Evolutionary conservation across 2,329 filamentous ascomycete species (phyloP).

Genomic region (Proliferodiscus dingleyae): DNA sequence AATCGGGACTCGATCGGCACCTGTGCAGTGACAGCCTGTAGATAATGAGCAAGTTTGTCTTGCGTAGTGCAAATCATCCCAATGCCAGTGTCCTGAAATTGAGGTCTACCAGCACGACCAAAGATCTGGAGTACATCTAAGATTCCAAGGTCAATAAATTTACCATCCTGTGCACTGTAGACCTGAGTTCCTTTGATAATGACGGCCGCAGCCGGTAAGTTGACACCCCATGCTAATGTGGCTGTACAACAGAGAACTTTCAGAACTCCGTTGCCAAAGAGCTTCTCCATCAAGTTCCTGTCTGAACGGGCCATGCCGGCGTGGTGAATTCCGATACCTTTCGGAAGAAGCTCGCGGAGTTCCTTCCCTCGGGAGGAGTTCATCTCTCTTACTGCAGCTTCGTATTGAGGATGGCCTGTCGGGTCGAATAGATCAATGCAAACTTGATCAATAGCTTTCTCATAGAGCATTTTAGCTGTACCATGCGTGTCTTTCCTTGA

Average conservation of each 20-base stretch:
- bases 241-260: slow-evolving; percentile 98
- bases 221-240: slow-evolving; percentile 97
- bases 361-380: slow-evolving; percentile 82
- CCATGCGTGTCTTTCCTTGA: slow-evolving; percentile 90
- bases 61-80: slow-evolving; percentile 97
- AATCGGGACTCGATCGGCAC: slow-evolving; percentile 97
- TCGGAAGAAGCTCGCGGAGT: slow-evolving; percentile 80
- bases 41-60: slow-evolving; percentile 88
- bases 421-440: slow-evolving; percentile 82
- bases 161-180: slow-evolving; percentile 93
- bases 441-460: slow-evolving; percentile 78
- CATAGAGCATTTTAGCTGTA: slow-evolving; percentile 78
- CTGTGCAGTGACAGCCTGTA: slow-evolving; percentile 90
- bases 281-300: slow-evolving; percentile 88
- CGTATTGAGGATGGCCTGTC: slow-evolving; percentile 70
- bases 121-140: slow-evolving; percentile 97
- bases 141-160: slow-evolving; percentile 93
- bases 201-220: slow-evolving; percentile 91
- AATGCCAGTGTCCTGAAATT: slow-evolving; percentile 96
- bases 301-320: slow-evolving; percentile 94
- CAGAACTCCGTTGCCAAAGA: slow-evolving; percentile 88
- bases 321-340: slow-evolving; percentile 92
- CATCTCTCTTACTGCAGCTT: slow-evolving; percentile 75
- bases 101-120: slow-evolving; percentile 92
- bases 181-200: slow-evolving; percentile 98